These are phyloP conservation scores for Cercophora newfieldiana DNA, from an alignment of 495 filamentous ascomycete species.

Conservation along the genomic window DNA sequence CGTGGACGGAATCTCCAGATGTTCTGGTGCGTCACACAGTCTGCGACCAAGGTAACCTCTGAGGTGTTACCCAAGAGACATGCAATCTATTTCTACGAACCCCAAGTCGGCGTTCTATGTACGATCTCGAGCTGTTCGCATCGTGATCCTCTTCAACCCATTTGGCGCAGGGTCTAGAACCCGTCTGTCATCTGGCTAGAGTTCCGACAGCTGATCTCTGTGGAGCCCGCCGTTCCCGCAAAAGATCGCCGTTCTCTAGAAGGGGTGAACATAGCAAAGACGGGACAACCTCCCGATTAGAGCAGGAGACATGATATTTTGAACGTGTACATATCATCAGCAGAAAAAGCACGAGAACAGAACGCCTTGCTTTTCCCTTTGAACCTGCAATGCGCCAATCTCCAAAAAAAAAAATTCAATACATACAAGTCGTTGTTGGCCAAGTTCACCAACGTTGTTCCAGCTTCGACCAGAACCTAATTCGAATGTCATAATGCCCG, in stretches of 20 bases:
- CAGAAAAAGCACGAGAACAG: background rate
- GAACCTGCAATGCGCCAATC: conserved; percentile 8
- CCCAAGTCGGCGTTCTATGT: background rate
- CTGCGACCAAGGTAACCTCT: background rate
- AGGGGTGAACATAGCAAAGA: conserved; percentile 17
- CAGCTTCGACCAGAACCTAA: background rate
- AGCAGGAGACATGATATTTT: background rate
- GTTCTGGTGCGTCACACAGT: background rate
- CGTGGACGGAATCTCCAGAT: background rate
- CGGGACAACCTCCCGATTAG: background rate
- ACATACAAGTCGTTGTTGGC: conserved; percentile 10
- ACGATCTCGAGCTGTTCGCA: too few species aligned
- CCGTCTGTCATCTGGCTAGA: conserved; percentile 11
- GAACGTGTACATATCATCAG: background rate
- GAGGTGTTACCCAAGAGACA: background rate
- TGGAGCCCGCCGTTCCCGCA: background rate
- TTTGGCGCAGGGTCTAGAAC: background rate
- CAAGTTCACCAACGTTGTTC: background rate
- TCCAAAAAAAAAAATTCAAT: background rate
- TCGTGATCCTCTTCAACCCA: conserved; percentile 2
- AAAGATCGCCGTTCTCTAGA: background rate
- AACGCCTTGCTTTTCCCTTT: conserved; percentile 7
- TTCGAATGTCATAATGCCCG: background rate
- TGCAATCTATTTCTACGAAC: background rate
- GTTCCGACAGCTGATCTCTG: conserved; percentile 15